Evolutionary conservation across 805 yeast genomes (phyloP).

Genomic region (Torulaspora maleeae): DNA sequence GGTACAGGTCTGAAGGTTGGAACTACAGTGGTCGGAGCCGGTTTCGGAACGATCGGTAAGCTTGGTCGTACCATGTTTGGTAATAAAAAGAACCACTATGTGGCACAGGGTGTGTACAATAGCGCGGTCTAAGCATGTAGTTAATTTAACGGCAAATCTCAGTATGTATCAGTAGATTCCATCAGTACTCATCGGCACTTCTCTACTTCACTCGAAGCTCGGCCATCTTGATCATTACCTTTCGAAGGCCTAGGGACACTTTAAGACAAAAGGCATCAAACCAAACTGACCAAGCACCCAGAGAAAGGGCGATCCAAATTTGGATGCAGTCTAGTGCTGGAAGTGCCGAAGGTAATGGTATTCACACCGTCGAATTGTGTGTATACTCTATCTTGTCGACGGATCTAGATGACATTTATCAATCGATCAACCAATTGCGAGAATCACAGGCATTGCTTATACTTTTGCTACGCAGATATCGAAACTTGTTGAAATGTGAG

Average conservation of each 20-base stretch:
- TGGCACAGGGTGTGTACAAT: conserved; percentile 17
- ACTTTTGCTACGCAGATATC: conserved; percentile 23
- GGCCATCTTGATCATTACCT: no score
- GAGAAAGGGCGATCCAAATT: neutral
- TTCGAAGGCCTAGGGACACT: no score
- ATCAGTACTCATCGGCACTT: neutral
- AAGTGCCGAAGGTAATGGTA: conserved; percentile 9
- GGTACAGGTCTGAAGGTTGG: conserved; percentile 45
- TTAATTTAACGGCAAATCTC: neutral
- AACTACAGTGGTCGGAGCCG: conserved; percentile 42
- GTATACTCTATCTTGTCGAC: conserved; percentile 31
- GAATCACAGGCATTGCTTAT: conserved; percentile 33
- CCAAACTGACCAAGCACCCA: neutral
- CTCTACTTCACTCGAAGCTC: no score
- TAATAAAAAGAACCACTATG: conserved; percentile 17
- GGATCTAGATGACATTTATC: conserved; percentile 32
- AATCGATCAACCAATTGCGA: conserved; percentile 31
- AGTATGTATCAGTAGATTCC: neutral
- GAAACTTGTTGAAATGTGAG: conserved; percentile 25
- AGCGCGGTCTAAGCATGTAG: conserved; percentile 5
- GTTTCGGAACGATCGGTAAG: conserved; percentile 42
- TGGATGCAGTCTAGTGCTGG: conserved; percentile 2
- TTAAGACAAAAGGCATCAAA: no score
- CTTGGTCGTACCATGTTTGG: conserved; percentile 42
- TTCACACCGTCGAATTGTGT: conserved; percentile 33